Evolutionary conservation across 2,329 filamentous ascomycete genomes (phyloP), one percentile per base, ranked within the genome.

Genomic region (Aspergillus eucalypticola): DNA sequence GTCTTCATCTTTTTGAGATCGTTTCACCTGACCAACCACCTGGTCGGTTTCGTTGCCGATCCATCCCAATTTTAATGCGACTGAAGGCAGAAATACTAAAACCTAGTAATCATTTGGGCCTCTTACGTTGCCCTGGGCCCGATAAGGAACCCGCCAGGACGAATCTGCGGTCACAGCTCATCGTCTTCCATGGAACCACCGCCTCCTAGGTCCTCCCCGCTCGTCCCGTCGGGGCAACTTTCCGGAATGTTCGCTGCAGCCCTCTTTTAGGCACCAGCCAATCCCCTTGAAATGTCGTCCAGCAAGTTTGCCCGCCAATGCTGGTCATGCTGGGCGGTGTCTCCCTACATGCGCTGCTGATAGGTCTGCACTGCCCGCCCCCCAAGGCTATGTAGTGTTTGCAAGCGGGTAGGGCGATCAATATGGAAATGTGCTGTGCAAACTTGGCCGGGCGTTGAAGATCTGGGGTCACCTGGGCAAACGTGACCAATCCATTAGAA

Each of bases 241-340:
- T 60, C 58, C 29, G 32, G 58, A 60, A 60, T 56, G 29, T 60
- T 60, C 58, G 38, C 58, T 50, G 46, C 46, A 50, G 46, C 46
- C 46, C 46, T 29, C 8, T n/a, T 44, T 50, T 57, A 60, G 58
- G 58, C 58, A 60, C 58, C 58, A 60, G 46, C 53, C 46, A 44
- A 44, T 44, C 41, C 41, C 41, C 19, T 44, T 21, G 41, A 5
- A 11, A 15, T 44, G 2, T 23, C 4, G 19, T 7, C 19, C 41
- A 23, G 21, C 23, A 21, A 21, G 41, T 44, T 44, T 13, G 41
- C 41, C 41, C 41, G 41, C 41, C 41, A 13, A 23, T 19, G 19
- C 17, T 44, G 19, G 8, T 23, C 41, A 44, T 5, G 8, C 39
- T 49, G 44, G 44, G 44, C 44, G 44, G 44, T 25, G 23, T 25